These are phyloP conservation scores for Euphorbia pulcherrima DNA, from an alignment of 345 rosid species.

Conservation along the genomic window DNA sequence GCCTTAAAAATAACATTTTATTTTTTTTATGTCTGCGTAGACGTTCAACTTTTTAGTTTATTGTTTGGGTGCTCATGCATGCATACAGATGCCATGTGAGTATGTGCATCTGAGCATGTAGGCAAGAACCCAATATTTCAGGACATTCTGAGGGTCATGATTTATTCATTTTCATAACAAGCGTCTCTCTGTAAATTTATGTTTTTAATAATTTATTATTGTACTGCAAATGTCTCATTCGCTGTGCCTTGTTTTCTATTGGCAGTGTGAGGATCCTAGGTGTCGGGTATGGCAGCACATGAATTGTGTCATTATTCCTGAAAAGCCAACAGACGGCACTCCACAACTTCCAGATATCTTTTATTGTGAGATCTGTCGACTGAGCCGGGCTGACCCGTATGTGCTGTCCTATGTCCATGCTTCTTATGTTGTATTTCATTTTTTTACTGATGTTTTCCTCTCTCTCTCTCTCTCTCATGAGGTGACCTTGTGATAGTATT, in stretches of 20 bases:
- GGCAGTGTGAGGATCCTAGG: conserved; percentile 77
- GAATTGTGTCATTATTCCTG: conserved; percentile 71
- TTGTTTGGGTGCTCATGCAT: background rate
- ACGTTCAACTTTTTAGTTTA: background rate
- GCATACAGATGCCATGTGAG: background rate
- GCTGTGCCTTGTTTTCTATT: conserved; percentile 10
- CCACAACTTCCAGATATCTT: conserved; percentile 63
- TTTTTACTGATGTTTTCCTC: background rate
- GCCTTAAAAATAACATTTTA: background rate
- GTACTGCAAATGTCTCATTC: conserved; percentile 10
- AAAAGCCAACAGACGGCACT: conserved; percentile 63
- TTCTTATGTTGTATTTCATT: background rate
- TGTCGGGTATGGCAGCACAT: conserved; percentile 84
- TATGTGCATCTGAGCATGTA: background rate
- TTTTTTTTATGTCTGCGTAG: background rate
- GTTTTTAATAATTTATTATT: background rate
- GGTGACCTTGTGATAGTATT: background rate
- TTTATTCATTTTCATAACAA: background rate
- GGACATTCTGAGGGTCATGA: background rate
- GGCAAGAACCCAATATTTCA: background rate
- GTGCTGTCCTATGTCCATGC: conserved; percentile 24
- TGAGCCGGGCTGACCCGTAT: conserved; percentile 96
- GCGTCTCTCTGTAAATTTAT: background rate
- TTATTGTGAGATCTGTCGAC: conserved; percentile 88
- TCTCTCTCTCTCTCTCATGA: background rate